Conservation (phyloP, 1,284 basidiomycete species). For the Mrakiaceae sp. region DNA sequence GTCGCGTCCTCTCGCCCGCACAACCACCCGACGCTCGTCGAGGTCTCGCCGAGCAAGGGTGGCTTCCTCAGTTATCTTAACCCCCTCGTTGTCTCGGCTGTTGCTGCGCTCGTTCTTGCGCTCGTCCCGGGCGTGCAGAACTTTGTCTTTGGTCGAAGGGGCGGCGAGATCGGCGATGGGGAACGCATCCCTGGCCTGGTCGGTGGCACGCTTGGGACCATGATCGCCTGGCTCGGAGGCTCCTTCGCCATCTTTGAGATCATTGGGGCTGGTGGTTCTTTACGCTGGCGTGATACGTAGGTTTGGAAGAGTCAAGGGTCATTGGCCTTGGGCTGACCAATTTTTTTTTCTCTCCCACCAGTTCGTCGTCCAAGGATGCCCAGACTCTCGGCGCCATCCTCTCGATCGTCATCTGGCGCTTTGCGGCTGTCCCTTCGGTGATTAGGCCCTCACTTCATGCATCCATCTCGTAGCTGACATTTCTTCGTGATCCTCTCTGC, state of each 20-base stretch:
- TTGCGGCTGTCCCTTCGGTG: slow-evolving; percentile 25
- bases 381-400: slow-evolving; percentile 30
- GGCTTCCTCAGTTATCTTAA: slow-evolving; percentile 5
- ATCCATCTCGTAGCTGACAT: too few species aligned
- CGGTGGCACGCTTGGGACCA: slow-evolving; percentile 13
- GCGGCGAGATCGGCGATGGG: slow-evolving; percentile 23
- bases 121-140: slow-evolving; percentile 27
- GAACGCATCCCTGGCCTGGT: slow-evolving; percentile 22
- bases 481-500: not conserved
- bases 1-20: not conserved
- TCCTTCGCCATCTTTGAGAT: slow-evolving; percentile 27
- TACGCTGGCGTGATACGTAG: slow-evolving; percentile 23
- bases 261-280: slow-evolving; percentile 24
- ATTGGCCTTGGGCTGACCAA: not conserved
- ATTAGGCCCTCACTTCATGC: slow-evolving; percentile 5
- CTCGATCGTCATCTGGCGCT: slow-evolving; percentile 27
- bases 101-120: slow-evolving; percentile 26
- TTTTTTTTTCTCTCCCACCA: slow-evolving; percentile 7
- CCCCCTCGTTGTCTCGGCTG: slow-evolving; percentile 21
- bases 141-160: slow-evolving; percentile 20
- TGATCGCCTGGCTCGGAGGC: slow-evolving; percentile 21
- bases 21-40: too few species aligned
- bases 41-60: not conserved
- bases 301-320: slow-evolving; percentile 8
- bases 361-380: slow-evolving; percentile 19